A percentile compares a stretch with the other conserved stretches of the same genome.
Evolutionary conservation across 1,284 basidiomycete species (phyloP).

Genomic region (Entoloma clypeatum): DNA sequence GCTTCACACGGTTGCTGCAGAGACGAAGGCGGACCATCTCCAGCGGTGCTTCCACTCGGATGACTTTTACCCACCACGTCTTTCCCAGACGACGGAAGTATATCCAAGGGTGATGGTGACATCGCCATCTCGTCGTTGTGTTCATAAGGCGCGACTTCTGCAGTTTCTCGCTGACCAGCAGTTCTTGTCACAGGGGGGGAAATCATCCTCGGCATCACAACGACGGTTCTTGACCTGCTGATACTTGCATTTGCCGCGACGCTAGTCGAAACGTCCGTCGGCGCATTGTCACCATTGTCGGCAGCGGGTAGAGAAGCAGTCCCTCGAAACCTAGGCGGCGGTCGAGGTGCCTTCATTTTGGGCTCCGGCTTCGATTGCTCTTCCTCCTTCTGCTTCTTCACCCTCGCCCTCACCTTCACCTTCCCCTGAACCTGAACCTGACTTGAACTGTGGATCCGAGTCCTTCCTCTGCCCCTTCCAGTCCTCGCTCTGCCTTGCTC

Average conservation of each 20-base stretch:
- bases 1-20: too few relatives aligned
- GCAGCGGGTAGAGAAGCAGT: conserved; percentile 9
- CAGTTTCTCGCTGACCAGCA: conserved; percentile 15
- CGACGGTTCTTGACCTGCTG: too few relatives aligned
- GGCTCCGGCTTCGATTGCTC: conserved; percentile 13
- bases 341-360: conserved; percentile 9
- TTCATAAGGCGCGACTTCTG: conserved; percentile 7
- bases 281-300: background rate
- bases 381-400: conserved; percentile 20
- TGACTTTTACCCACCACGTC: background rate
- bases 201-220: conserved; percentile 21
- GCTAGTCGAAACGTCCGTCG: conserved; percentile 5
- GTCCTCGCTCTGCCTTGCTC: too few relatives aligned
- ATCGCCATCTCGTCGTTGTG: conserved; percentile 1
- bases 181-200: conserved; percentile 21
- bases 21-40: too few relatives aligned
- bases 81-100: background rate
- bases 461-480: too few relatives aligned
- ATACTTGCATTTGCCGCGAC: conserved; percentile 7
- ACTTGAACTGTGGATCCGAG: too few relatives aligned
- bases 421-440: conserved; percentile 10
- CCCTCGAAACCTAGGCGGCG: conserved; percentile 15
- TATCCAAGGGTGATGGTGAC: conserved; percentile 12
- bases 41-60: background rate
- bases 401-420: conserved; percentile 14